phyloP scores from a whole-genome alignment of 2,329 filamentous ascomycete species.

The Chaetomium olivaceum region DNA sequence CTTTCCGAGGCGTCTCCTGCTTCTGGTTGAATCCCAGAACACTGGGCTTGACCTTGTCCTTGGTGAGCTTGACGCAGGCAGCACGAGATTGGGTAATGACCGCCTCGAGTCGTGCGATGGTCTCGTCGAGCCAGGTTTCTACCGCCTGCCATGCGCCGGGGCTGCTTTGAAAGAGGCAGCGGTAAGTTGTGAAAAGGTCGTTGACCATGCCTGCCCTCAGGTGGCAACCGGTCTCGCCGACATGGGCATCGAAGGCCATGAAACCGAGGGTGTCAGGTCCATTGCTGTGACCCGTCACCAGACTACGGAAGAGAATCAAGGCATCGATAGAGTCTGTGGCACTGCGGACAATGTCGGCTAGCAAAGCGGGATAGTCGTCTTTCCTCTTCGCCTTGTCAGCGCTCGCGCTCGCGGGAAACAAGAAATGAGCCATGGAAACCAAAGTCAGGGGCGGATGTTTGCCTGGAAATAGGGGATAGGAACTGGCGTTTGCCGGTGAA shows the following conservation, averaged over 20 bases:
- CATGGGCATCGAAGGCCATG: neutral
- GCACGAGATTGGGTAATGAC: neutral
- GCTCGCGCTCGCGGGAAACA: neutral
- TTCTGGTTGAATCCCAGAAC: neutral
- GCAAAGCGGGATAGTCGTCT: neutral
- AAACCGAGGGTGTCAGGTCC: neutral
- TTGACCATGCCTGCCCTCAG: neutral
- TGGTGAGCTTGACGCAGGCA: neutral
- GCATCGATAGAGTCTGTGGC: neutral
- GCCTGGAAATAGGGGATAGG: too few relatives aligned
- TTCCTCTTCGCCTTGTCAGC: neutral
- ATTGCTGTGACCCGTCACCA: neutral
- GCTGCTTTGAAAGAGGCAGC: neutral
- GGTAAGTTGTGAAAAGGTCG: neutral
- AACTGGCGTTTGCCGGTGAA: neutral
- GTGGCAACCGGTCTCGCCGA: neutral
- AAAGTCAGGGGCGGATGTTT: neutral
- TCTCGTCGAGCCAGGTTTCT: neutral
- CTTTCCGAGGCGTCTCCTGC: neutral
- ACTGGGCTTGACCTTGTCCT: neutral
- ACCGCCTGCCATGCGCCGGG: neutral
- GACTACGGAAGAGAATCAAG: neutral
- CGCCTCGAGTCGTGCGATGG: neutral
- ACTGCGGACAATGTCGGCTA: neutral
- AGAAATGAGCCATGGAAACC: neutral